Evolutionary conservation across 805 yeast genomes (phyloP), one percentile per base, ranked within the genome.

Genomic region (Candida xiaguanensis): DNA sequence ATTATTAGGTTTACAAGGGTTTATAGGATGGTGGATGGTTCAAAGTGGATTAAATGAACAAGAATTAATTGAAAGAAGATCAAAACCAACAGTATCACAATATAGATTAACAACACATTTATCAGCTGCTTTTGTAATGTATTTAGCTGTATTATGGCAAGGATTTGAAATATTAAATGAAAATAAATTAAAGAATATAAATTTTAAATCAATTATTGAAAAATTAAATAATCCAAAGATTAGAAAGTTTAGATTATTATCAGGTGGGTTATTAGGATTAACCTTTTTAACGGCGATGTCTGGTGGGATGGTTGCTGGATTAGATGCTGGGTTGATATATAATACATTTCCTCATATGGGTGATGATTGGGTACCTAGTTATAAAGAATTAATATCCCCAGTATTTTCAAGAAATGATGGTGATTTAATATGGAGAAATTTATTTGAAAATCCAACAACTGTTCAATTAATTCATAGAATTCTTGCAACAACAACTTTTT

Each of bases 1-100:
- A 0, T 65, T 93, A 37, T 72, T 93, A 42, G 99, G 96, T 8
- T 66, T 93, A 34, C 99, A 93, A 69, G 99, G 99, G 38, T 85
- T 82, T 38, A 83, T 93, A 49, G 99, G 99, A 23, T 93, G 99
- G 99, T 93, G 99, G 99, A 93, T 93, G 99, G 99, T 93, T 38
- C 80, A 85, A 53, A 87, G 96, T 8, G 99, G 99, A 22, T 72
- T 93, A 40, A 95, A 89, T 56, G 84, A 83, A 53, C 74, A 82
- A 31, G 83, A 83, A 54, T 67, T 93, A 34, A 75, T 74, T 16
- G 89, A 83, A 48, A 76, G 96, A 58, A 84, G 77, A 33, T 80
- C 95, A 1, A 95, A 91, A 56, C 99, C 99, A n/a, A 88, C 99
- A 0, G 99, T 93, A 2, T 86, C 96, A 4, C 98, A 87, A 56